Base-by-base conservation (phyloP, 2,329 filamentous ascomycete species). In the Pseudocercospora eumusae region DNA sequence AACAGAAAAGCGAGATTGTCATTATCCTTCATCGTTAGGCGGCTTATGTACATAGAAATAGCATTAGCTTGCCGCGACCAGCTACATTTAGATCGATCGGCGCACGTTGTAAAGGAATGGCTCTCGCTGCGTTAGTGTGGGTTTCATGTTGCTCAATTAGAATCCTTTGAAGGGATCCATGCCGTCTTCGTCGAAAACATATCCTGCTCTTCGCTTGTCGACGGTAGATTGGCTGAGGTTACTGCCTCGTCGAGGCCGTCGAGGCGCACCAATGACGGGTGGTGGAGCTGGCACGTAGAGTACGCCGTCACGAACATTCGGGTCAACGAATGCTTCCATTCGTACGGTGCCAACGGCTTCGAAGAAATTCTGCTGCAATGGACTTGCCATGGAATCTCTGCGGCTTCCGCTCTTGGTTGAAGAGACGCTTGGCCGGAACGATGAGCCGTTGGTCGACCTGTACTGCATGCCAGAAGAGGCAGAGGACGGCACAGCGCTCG, bases 281-380 rank as follows among this genome's bases (percentile, higher is more conserved):
- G 68, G 70, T 15, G 71, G 70, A 5, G 68, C 70, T 8, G 71
- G 70, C 25, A 74, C 68, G 56, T 74, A 73, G 9, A 73, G 61
- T 13, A 74, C 70, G 20, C 73, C 70, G 57, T 74, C 67, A 36
- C 68, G 61, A 15, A 73, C 64, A 53, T 68, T 69, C 1, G 79
- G 78, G 66, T 87, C 84, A 68, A 99, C 96, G 75, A 98, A 99
- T 0, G 95, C 95, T 76, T 98, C 93, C 93, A 99, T 98, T 27
- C 95, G 87, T 52, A 98, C 87, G 1, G 93, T 98, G 1, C 93
- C 92, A 61, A 96, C 88, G 1, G 90, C 90, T 69, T 96, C 92
- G 72, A 95, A 95, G 78, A 95, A 93, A 75, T 85, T 84, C 71
- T 75, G 20, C 64, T 68, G 44, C 52, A 69, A 15, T 63, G 70